phyloP scores from a whole-genome alignment of 2,329 filamentous ascomycete genomes.

The Samsoniella hepiali region DNA sequence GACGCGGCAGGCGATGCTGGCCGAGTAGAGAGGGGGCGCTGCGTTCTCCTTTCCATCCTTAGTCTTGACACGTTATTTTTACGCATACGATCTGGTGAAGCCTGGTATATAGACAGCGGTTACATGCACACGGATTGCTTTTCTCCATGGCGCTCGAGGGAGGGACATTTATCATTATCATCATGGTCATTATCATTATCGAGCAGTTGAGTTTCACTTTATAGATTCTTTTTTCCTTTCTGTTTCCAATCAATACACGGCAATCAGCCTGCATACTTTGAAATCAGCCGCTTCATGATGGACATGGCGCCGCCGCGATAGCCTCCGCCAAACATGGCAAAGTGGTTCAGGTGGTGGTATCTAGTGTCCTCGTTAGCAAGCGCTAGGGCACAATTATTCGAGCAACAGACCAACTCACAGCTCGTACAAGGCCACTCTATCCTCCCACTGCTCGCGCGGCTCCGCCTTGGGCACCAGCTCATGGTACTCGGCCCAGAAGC shows the following conservation, averaged over 20 bases:
- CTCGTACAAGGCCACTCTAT: constrained; percentile 78
- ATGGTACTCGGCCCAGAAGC: constrained; percentile 77
- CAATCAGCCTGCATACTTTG: constrained; percentile 57
- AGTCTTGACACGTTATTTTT: background rate
- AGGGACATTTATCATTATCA: background rate
- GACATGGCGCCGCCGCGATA: constrained; percentile 73
- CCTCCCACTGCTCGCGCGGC: constrained; percentile 78
- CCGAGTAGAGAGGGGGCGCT: constrained; percentile 26
- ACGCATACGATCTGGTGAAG: background rate
- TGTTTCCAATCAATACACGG: background rate
- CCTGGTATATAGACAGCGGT: constrained; percentile 11
- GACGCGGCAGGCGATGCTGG: constrained; percentile 41
- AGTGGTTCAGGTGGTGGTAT: constrained; percentile 89
- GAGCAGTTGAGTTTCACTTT: background rate
- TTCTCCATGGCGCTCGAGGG: background rate
- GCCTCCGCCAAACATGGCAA: constrained; percentile 76
- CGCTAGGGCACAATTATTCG: no score
- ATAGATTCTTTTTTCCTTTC: background rate
- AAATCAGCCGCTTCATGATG: constrained; percentile 72
- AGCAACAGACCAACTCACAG: constrained; percentile 52
- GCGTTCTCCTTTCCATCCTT: background rate
- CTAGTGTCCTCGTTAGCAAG: constrained; percentile 39
- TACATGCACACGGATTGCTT: constrained; percentile 8
- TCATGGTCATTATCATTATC: background rate
- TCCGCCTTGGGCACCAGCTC: constrained; percentile 72